Conservation (phyloP, 129 eudicot genomes). For the Scalesia atractyloides region DNA sequence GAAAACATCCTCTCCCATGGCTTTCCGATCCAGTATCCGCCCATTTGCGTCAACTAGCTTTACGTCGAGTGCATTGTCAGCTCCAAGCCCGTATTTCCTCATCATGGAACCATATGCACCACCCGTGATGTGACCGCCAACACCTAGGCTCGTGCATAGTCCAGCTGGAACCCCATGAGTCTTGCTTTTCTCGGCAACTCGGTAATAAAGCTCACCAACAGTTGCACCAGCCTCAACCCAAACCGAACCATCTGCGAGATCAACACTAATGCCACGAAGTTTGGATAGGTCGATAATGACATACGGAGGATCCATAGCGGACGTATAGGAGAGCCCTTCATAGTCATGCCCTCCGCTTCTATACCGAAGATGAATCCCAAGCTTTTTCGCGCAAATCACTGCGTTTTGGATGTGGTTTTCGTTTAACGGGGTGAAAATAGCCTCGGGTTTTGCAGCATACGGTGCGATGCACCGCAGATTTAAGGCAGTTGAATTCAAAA, state of each 20-base stretch:
- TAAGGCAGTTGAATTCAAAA: constrained; percentile 29
- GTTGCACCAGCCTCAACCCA: constrained; percentile 35
- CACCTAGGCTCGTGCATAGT: constrained; percentile 31
- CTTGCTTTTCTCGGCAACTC: constrained; percentile 29
- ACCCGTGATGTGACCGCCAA: constrained; percentile 31
- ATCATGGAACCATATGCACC: constrained; percentile 34
- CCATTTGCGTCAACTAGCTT: constrained; percentile 26
- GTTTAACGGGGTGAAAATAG: constrained; percentile 20
- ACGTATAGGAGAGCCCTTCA: constrained; percentile 26
- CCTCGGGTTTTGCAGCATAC: constrained; percentile 13
- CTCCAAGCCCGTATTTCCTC: constrained; percentile 28
- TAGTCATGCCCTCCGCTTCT: constrained; percentile 33
- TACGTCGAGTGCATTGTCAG: constrained; percentile 28
- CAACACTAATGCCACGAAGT: constrained; percentile 20
- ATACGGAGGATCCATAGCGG: constrained; percentile 29
- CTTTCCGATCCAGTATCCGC: constrained; percentile 19
- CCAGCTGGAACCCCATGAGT: constrained; percentile 28
- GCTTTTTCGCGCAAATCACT: constrained; percentile 25
- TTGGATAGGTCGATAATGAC: constrained; percentile 20
- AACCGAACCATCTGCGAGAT: constrained; percentile 24
- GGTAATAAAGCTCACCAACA: constrained; percentile 31
- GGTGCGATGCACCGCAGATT: constrained; percentile 30
- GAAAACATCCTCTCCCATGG: constrained; percentile 31
- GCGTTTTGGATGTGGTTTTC: constrained; percentile 25
- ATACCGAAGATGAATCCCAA: constrained; percentile 22